Evolutionary conservation across 2,329 filamentous ascomycete species (phyloP), one percentile per base, ranked within the genome.

Genomic region (Exophiala sp.): DNA sequence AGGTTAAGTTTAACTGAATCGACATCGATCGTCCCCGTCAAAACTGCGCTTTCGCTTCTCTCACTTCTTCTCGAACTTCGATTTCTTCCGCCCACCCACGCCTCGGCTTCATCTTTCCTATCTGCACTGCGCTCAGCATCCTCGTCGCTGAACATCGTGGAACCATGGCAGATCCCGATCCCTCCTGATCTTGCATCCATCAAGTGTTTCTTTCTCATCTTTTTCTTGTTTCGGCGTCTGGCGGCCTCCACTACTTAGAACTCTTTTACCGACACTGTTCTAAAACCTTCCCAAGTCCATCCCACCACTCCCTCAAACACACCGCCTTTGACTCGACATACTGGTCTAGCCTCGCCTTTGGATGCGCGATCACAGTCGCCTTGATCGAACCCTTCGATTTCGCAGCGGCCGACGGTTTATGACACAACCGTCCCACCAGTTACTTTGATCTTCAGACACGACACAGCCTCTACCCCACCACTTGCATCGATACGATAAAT

Each of bases 151-250:
- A 45, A 54, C 20, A 6, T 39, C 35, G n/a, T 5, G 21, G 24
- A 18, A 55, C 18, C 29, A 58, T 58, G 55, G 51, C 55, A 21
- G 55, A 58, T 52, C 55, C 55, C 24, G 55, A 58, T 33, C 55
- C 55, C 36, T 54, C 44, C 32, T 45, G 47, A 35, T 32, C 6
- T 33, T 45, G 41, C 5, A 36, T 24, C 14, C 16, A 20, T 36
- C 35, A 47, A 20, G 40, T 39, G 46, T 45, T 46, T 38, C 24
- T 44, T 44, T 46, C 21, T 38, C 32, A 24, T 45, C 32, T 24
- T 44, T 38, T 5, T 40, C 39, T n/a, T 36, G 46, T 51, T 38
- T 36, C 49, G 55, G 55, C 55, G 55, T 54, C 51, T 48, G 55
- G 55, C 44, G 48, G 47, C 50, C 47, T 44, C 47, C 12, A 29